phyloP scores from a whole-genome alignment of 306 rosid genomes.

The Fragaria ananassa region DNA sequence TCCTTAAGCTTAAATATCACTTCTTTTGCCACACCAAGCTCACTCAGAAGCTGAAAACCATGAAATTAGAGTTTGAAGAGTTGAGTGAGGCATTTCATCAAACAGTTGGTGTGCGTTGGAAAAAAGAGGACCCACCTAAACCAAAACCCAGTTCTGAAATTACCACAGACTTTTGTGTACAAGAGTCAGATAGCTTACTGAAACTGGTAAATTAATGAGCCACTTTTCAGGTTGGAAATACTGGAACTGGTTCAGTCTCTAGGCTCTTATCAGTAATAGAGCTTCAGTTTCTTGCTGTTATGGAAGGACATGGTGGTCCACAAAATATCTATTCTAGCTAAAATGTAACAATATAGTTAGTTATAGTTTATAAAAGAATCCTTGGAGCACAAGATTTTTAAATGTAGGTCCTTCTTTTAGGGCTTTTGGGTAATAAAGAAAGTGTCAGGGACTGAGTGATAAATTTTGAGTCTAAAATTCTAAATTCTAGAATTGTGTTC shows the following conservation, averaged over 20 bases:
- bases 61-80: background rate
- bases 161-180: background rate
- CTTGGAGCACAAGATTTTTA: background rate
- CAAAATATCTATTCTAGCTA: background rate
- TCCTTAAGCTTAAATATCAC: background rate
- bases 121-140: background rate
- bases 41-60: background rate
- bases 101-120: background rate
- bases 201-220: background rate
- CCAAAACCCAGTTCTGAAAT: background rate
- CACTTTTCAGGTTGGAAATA: background rate
- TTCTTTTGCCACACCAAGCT: background rate
- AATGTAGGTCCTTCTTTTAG: background rate
- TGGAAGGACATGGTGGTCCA: constrained; percentile 1
- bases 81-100: constrained; percentile 13
- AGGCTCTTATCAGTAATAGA: background rate
- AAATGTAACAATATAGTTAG: background rate
- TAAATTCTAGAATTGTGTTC: too few relatives aligned
- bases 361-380: background rate
- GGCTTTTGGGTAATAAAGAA: background rate
- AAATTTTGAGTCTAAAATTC: too few relatives aligned
- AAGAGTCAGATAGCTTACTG: background rate
- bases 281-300: background rate
- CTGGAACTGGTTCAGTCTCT: background rate
- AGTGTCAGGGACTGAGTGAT: background rate